phyloP scores from a whole-genome alignment of 2,329 filamentous ascomycete genomes.

The Fusarium circinatum region DNA sequence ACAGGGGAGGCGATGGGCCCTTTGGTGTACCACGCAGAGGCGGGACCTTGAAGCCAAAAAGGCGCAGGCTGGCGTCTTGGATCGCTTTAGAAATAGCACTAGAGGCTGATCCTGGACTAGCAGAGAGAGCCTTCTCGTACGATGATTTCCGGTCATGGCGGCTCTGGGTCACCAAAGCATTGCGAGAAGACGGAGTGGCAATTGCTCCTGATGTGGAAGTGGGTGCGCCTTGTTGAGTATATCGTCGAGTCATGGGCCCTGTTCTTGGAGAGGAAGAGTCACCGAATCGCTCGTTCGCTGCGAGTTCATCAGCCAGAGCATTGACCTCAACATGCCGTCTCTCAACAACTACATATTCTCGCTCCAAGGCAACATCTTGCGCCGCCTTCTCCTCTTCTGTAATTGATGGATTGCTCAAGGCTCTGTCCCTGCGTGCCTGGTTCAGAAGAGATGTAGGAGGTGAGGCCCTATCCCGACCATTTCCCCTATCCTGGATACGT shows the following conservation, averaged over 20 bases:
- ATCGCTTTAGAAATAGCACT: conserved; percentile 95
- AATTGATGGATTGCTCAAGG: conserved; percentile 44
- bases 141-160: conserved; percentile 82
- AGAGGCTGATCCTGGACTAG: conserved; percentile 76
- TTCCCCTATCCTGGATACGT: conserved; percentile 39
- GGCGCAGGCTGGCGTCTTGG: conserved; percentile 84
- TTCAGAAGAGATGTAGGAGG: conserved; percentile 49
- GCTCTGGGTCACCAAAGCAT: conserved; percentile 77
- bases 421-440: conserved; percentile 45
- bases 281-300: conserved; percentile 77
- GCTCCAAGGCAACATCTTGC: conserved; percentile 88
- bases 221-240: conserved; percentile 80
- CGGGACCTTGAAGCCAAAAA: conserved; percentile 77
- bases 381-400: conserved; percentile 77
- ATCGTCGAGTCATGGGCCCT: conserved; percentile 75
- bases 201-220: conserved; percentile 76
- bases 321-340: conserved; percentile 97
- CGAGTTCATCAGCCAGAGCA: conserved; percentile 94
- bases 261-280: conserved; percentile 64
- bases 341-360: conserved; percentile 96
- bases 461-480: conserved; percentile 40
- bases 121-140: conserved; percentile 80
- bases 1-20: conserved; percentile 78
- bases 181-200: conserved; percentile 72
- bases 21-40: conserved; percentile 69